phyloP scores from a whole-genome alignment of 2,329 filamentous ascomycete genomes.

The Knufia fluminis region DNA sequence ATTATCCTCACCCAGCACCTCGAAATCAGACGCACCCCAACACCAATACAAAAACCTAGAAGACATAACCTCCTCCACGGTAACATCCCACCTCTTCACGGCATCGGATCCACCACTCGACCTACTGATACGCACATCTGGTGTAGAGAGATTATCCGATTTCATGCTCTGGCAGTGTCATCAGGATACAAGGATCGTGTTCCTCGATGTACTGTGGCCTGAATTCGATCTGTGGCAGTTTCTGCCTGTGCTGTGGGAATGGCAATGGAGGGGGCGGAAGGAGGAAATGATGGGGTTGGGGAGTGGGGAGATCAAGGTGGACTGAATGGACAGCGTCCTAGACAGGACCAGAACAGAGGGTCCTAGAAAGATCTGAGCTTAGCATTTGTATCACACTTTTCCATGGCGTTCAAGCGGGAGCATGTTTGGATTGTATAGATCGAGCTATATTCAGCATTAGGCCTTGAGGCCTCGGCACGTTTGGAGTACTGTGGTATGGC shows the following conservation, averaged over 20 bases:
- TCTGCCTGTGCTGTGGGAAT: slow-evolving; percentile 83
- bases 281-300: not conserved
- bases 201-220: slow-evolving; percentile 86
- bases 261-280: slow-evolving; percentile 55
- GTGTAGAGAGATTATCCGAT: slow-evolving; percentile 84
- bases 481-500: no score
- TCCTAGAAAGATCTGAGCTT: no score
- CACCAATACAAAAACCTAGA: slow-evolving; percentile 64
- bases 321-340: not conserved
- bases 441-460: no score
- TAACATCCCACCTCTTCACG: slow-evolving; percentile 83
- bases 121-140: slow-evolving; percentile 82
- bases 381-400: no score
- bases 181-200: slow-evolving; percentile 83
- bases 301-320: not conserved
- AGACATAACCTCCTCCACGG: slow-evolving; percentile 70
- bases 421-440: no score
- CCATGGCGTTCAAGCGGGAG: no score
- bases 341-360: no score
- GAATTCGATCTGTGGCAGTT: slow-evolving; percentile 93
- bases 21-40: slow-evolving; percentile 22
- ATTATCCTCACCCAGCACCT: slow-evolving; percentile 7
- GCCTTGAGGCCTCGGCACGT: no score
- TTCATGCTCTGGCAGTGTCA: slow-evolving; percentile 99
- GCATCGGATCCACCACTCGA: slow-evolving; percentile 77